These are phyloP conservation scores for Gossypium lobatum DNA, from an alignment of 441 rosid genomes.

Conservation along the genomic window DNA sequence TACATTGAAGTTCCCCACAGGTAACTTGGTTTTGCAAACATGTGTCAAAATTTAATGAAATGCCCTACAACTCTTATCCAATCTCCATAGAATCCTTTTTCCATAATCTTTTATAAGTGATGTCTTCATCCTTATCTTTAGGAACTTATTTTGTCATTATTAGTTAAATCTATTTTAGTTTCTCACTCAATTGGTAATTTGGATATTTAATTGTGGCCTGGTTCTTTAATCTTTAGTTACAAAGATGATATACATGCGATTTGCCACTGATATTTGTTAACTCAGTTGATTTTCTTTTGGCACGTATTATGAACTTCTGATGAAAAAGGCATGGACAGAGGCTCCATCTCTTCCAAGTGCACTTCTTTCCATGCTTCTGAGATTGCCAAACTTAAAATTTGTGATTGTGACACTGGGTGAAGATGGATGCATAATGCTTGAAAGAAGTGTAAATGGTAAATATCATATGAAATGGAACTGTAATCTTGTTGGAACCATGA, in stretches of 20 bases:
- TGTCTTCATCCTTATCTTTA: background rate
- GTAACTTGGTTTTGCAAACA: background rate
- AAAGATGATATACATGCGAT: background rate
- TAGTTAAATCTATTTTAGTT: background rate
- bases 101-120: background rate
- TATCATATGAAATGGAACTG: background rate
- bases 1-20: background rate
- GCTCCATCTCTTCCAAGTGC: conserved; percentile 54
- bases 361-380: conserved; percentile 68
- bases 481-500: background rate
- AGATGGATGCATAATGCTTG: conserved; percentile 78
- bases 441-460: conserved; percentile 54
- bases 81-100: background rate
- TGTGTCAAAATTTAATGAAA: background rate
- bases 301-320: background rate
- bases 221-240: background rate
- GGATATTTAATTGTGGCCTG: background rate
- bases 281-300: background rate
- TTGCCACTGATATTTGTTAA: background rate
- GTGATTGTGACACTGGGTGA: conserved; percentile 68
- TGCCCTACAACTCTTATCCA: background rate
- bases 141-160: background rate
- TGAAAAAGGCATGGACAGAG: conserved; percentile 63
- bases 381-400: conserved; percentile 61
- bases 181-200: background rate